A percentile compares a stretch with the other conserved stretches of the same genome.
Evolutionary conservation across 495 filamentous ascomycete genomes (phyloP).

Genomic region (Barbatosphaeria neglecta): DNA sequence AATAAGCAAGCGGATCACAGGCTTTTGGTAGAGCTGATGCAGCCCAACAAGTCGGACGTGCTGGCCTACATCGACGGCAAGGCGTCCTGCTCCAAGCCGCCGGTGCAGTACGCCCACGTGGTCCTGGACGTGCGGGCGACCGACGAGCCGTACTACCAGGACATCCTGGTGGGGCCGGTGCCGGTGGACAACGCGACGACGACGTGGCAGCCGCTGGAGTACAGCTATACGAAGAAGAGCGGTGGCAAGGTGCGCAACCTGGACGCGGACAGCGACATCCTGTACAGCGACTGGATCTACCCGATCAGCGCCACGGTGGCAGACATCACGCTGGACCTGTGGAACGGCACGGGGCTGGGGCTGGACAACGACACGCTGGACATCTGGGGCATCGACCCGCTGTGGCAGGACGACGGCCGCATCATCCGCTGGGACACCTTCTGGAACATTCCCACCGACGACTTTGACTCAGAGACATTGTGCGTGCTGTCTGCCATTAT

Average conservation of each 20-base stretch:
- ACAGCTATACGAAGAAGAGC: conserved; percentile 28
- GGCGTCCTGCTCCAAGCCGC: conserved; percentile 10
- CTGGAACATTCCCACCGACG: conserved; percentile 18
- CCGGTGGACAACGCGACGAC: conserved; percentile 28
- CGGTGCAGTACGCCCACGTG: conserved; percentile 36
- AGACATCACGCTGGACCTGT: conserved; percentile 18
- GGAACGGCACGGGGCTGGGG: conserved; percentile 16
- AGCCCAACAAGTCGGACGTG: conserved; percentile 42
- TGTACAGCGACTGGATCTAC: conserved; percentile 16
- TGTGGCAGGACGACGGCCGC: conserved; percentile 27
- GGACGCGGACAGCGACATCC: conserved; percentile 15
- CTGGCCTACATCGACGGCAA: conserved; percentile 30
- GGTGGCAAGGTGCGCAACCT: conserved; percentile 28
- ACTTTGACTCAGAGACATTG: conserved; percentile 25
- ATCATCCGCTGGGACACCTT: conserved; percentile 33
- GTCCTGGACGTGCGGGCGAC: conserved; percentile 27
- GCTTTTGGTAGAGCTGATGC: conserved; percentile 32
- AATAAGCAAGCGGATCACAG: not conserved
- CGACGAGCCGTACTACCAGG: conserved; percentile 29
- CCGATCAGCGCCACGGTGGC: conserved; percentile 14
- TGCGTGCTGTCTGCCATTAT: not conserved
- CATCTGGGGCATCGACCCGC: conserved; percentile 28
- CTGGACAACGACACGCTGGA: conserved; percentile 25
- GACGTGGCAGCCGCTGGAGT: conserved; percentile 25
- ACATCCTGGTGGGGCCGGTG: conserved; percentile 37